phyloP scores from a whole-genome alignment of 306 rosid genomes.

The Rosa chinensis region DNA sequence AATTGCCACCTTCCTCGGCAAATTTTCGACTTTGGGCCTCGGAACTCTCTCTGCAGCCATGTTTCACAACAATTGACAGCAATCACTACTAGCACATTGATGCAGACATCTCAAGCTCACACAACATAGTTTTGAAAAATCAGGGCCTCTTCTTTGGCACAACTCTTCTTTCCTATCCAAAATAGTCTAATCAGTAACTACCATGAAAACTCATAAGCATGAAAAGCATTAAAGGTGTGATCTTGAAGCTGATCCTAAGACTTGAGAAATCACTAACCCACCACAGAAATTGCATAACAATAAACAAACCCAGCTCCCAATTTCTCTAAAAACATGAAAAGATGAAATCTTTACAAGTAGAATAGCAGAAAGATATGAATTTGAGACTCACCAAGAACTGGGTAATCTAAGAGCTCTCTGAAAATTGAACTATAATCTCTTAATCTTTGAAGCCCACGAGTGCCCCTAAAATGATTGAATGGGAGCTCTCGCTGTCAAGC shows the following conservation, averaged over 20 bases:
- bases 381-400: conserved; percentile 34
- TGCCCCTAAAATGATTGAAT: conserved; percentile 49
- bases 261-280: conserved; percentile 23
- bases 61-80: too few species aligned
- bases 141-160: too few species aligned
- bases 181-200: conserved; percentile 1
- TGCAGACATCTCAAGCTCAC: too few species aligned
- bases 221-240: conserved; percentile 24
- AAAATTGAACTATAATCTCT: conserved; percentile 41
- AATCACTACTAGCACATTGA: too few species aligned
- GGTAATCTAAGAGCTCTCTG: conserved; percentile 28
- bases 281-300: conserved; percentile 19
- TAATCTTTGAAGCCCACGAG: conserved; percentile 29
- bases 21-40: conserved; percentile 62
- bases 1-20: too few species aligned
- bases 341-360: conserved; percentile 26
- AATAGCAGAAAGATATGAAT: conserved; percentile 25
- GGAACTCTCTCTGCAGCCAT: conserved; percentile 68
- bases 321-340: conserved; percentile 24
- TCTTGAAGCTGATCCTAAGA: conserved; percentile 36
- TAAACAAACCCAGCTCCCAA: conserved; percentile 10
- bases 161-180: conserved; percentile 22
- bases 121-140: too few species aligned
- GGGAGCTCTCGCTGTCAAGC: conserved; percentile 62
- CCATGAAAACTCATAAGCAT: conserved; percentile 22